Conservation (phyloP, 78 protist species). For the Kipferlia bialata region DNA sequence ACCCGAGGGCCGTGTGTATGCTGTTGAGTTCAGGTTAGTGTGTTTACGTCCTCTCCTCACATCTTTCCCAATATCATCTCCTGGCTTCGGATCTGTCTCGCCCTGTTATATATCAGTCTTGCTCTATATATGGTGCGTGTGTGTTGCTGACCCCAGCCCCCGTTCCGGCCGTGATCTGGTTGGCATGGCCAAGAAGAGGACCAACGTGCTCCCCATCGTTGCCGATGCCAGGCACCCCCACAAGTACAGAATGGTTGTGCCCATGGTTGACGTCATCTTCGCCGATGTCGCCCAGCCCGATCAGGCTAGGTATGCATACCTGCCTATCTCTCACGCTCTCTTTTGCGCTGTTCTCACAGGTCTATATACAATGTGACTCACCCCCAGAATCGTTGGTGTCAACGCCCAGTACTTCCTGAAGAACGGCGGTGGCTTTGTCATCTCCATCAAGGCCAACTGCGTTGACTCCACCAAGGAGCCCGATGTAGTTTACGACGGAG, state of each 20-base stretch:
- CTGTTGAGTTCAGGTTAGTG: conserved; percentile 99
- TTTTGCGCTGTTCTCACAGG: no score
- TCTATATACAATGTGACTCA: no score
- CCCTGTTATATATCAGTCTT: no score
- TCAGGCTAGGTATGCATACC: no score
- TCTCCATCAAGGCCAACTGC: conserved; percentile 98
- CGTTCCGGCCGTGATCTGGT: conserved; percentile 95
- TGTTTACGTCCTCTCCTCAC: no score
- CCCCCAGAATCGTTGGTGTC: conserved; percentile 87
- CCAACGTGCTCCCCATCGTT: conserved; percentile 96
- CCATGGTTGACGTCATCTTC: conserved; percentile 94
- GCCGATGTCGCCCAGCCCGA: conserved; percentile 99
- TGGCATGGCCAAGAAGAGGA: conserved; percentile 90
- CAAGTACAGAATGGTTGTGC: conserved; percentile 91
- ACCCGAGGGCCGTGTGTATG: conserved; percentile 91
- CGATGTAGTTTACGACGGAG: conserved; percentile 78
- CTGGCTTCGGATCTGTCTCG: no score
- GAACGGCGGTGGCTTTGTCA: conserved; percentile 89
- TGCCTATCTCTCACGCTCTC: no score
- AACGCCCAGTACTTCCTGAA: conserved; percentile 97
- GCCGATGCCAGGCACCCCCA: conserved; percentile 98
- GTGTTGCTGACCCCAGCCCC: no score
- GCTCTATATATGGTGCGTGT: no score
- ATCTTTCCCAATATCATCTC: no score
- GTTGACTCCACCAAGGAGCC: conserved; percentile 92